These are phyloP conservation scores for Pseudonectria foliicola DNA, from an alignment of 2,329 filamentous ascomycete genomes.

Conservation along the genomic window DNA sequence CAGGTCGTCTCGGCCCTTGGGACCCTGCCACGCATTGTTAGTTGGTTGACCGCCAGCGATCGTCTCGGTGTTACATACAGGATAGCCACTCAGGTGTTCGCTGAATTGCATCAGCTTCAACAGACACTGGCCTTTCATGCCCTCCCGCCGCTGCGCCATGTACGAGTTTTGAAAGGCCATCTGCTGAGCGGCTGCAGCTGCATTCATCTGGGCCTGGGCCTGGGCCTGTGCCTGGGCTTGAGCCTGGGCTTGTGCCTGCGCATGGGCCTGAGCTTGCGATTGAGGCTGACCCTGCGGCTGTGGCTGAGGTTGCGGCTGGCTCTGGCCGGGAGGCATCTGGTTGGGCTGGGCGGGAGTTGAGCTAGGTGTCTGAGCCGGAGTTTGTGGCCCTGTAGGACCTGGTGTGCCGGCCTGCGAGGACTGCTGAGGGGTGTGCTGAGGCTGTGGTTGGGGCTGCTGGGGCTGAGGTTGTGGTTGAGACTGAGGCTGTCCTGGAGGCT, in stretches of 20 bases:
- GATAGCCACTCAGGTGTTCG: conserved; percentile 53
- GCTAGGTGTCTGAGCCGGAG: conserved; percentile 39
- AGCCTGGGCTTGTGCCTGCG: conserved; percentile 27
- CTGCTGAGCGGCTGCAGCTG: background rate
- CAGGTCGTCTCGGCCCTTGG: conserved; percentile 60
- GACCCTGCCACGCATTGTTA: conserved; percentile 32
- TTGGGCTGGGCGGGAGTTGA: conserved; percentile 30
- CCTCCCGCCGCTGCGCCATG: conserved; percentile 43
- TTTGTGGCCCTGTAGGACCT: conserved; percentile 38
- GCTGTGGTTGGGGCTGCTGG: conserved; percentile 35
- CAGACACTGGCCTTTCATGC: conserved; percentile 50
- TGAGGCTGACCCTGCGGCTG: conserved; percentile 29
- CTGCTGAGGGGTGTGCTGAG: conserved; percentile 41
- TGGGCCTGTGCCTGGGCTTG: conserved; percentile 20
- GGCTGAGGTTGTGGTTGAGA: conserved; percentile 16
- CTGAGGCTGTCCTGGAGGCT: conserved; percentile 20
- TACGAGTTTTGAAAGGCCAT: conserved; percentile 17
- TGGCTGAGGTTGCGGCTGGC: conserved; percentile 27
- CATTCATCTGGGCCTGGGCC: conserved; percentile 22
- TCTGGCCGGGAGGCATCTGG: conserved; percentile 25
- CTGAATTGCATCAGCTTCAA: conserved; percentile 56
- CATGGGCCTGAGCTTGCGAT: conserved; percentile 26
- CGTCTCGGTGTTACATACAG: conserved; percentile 29
- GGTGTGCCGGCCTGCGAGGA: conserved; percentile 35
- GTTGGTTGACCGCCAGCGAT: background rate